These are phyloP conservation scores for Ocimum tenuiflorum DNA, from an alignment of 257 asterid genomes.

Conservation along the genomic window DNA sequence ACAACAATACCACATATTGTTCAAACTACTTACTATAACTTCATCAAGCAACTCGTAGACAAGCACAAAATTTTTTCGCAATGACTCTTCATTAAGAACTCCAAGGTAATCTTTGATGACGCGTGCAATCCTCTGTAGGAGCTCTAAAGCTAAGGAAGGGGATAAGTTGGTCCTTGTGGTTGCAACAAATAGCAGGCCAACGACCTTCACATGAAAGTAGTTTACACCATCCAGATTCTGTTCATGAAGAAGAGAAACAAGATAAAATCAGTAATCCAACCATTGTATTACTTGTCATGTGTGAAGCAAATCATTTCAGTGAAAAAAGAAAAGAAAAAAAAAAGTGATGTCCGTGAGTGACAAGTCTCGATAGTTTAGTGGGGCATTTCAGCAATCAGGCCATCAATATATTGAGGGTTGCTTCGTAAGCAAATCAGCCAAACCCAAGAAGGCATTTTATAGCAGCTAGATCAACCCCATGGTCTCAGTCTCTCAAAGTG, in stretches of 20 bases:
- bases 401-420: neutral
- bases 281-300: slow-evolving; percentile 2
- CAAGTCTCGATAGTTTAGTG: neutral
- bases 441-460: neutral
- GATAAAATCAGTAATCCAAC: slow-evolving; percentile 21
- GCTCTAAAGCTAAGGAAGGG: slow-evolving; percentile 95
- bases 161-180: slow-evolving; percentile 79
- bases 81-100: slow-evolving; percentile 84
- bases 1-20: neutral
- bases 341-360: slow-evolving; percentile 6
- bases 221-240: slow-evolving; percentile 96
- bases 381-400: neutral
- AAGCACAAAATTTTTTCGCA: slow-evolving; percentile 91
- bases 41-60: slow-evolving; percentile 98
- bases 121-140: slow-evolving; percentile 95
- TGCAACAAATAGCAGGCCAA: slow-evolving; percentile 91
- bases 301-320: neutral
- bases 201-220: slow-evolving; percentile 95
- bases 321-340: too few relatives aligned
- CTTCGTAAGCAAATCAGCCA: slow-evolving; percentile 8
- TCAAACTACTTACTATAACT: slow-evolving; percentile 68
- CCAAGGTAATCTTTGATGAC: slow-evolving; percentile 98
- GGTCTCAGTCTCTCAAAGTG: slow-evolving; percentile 3
- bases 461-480: slow-evolving; percentile 6
- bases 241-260: slow-evolving; percentile 18